A percentile compares a stretch with the other conserved stretches of the same genome.
Conservation (phyloP, 257 asterid genomes). For the Fraxinus cuspidata region DNA sequence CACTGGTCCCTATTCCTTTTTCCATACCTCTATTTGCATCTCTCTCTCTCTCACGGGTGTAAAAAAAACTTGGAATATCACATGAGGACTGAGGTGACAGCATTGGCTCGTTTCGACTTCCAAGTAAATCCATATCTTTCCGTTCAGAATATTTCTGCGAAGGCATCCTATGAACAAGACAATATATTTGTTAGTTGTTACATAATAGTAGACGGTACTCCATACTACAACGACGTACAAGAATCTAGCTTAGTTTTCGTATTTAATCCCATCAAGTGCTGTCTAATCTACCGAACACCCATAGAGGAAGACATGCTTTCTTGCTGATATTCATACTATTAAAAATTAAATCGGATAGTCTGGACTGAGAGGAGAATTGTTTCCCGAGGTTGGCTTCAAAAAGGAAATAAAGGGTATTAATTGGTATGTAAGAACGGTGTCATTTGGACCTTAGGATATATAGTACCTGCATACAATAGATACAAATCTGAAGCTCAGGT, state of each 20-base stretch:
- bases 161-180: slow-evolving; percentile 4
- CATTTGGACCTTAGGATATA: slow-evolving; percentile 5
- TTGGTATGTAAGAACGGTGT: neutral
- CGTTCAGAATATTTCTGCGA: neutral
- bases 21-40: neutral
- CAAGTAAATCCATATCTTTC: slow-evolving; percentile 3
- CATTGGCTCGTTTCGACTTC: neutral
- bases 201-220: neutral
- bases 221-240: neutral
- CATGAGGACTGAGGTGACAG: slow-evolving; percentile 3
- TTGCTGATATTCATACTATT: neutral
- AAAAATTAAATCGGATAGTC: neutral
- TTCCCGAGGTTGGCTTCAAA: neutral
- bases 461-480: neutral
- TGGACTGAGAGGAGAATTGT: neutral
- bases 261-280: neutral
- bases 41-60: slow-evolving; percentile 2
- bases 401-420: too few relatives aligned
- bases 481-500: neutral
- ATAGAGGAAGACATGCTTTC: neutral
- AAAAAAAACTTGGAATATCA: neutral
- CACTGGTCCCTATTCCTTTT: slow-evolving; percentile 5
- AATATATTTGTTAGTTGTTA: neutral
- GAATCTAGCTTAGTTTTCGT: neutral
- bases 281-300: neutral